Base-by-base conservation (phyloP, 2,329 filamentous ascomycete genomes). In the Ascomycota sp. region DNA sequence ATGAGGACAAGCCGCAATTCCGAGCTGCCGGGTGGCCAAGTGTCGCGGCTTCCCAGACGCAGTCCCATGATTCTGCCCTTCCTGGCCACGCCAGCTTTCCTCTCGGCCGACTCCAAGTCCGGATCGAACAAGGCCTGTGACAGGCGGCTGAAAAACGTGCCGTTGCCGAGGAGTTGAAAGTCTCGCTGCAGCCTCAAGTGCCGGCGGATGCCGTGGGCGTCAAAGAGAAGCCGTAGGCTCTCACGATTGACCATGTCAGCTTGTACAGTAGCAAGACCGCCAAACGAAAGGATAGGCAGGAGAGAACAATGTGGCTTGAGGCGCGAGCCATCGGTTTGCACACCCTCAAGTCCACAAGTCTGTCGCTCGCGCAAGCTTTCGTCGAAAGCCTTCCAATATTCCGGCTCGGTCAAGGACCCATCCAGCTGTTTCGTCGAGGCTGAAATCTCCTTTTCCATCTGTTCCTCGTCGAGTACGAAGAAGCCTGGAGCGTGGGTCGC, bases 21-120 rank as follows among this genome's bases (percentile, higher is more conserved):
- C 1, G 85, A 94, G 48, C 80, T 91, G 17, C 83, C 83, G 4
- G 89, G 89, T 19, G 89, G 89, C 89, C 89, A 95, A 21, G 65
- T 80, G 32, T 80, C 72, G 41, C 82, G 69, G 2, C 69, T 70
- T n/a, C 78, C 78, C 1, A 95, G 59, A 25, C 83, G 75, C 25
- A 95, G 60, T 1, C 89, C 86, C 61, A 92, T 86, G 10, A 69
- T 57, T 33, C 73, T 67, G 29, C 79, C 75, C 27, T 68, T 68
- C 7, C 73, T 65, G 27, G 78, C 69, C 21, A 75, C 61, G 3
- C 81, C 80, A 12, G 67, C 57, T 29, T 69, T 68, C 26, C 77
- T 65, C 45, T 92, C 81, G 3, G 82, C 77, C 19, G 75, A 78
- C 40, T 79, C 74, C 29, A 89, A 63, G 17, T 91, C 74, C 0